Evolutionary conservation across 192 early-diverging fungal genomes (phyloP).

Genomic region (Coemansia sp.): DNA sequence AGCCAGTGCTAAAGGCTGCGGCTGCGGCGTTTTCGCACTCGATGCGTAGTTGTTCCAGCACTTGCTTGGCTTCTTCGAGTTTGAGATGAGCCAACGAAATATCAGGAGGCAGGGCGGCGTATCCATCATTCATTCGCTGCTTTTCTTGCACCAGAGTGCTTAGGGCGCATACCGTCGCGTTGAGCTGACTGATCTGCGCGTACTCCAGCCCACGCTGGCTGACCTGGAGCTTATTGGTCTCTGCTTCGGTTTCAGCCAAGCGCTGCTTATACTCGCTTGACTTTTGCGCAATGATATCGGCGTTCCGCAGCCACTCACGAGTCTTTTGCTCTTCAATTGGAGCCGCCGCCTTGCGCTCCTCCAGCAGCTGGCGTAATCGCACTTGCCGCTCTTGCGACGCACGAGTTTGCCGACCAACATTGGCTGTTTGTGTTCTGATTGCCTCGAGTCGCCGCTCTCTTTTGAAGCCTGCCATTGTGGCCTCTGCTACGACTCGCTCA

Average conservation of each 20-base stretch:
- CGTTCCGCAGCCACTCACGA: conserved; percentile 53
- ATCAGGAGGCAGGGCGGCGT: conserved; percentile 44
- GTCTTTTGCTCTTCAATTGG: conserved; percentile 53
- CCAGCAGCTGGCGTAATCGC: conserved; percentile 25
- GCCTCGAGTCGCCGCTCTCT: conserved; percentile 10
- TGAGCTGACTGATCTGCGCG: conserved; percentile 23
- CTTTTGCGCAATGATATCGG: conserved; percentile 41
- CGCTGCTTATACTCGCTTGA: conserved; percentile 38
- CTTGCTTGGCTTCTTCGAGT: conserved; percentile 45
- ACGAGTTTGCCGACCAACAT: background rate
- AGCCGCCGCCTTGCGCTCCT: conserved; percentile 10
- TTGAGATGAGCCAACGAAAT: conserved; percentile 41
- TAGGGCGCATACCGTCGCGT: conserved; percentile 13
- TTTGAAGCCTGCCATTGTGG: conserved; percentile 25
- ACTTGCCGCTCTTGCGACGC: conserved; percentile 32
- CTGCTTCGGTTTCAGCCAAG: conserved; percentile 14
- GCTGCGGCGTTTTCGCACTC: conserved; percentile 44
- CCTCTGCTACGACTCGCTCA: conserved; percentile 29
- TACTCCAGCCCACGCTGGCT: conserved; percentile 31
- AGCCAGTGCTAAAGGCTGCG: conserved; percentile 26
- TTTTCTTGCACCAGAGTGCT: conserved; percentile 18
- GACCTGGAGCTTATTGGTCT: background rate
- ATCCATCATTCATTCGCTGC: conserved; percentile 26
- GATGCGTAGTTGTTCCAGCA: conserved; percentile 31
- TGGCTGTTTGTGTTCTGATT: background rate